Percentiles rank a stretch among this genome's conserved stretches.
Evolutionary conservation across 305 asterid species (phyloP).

Genomic region (Fraxinus greggii): DNA sequence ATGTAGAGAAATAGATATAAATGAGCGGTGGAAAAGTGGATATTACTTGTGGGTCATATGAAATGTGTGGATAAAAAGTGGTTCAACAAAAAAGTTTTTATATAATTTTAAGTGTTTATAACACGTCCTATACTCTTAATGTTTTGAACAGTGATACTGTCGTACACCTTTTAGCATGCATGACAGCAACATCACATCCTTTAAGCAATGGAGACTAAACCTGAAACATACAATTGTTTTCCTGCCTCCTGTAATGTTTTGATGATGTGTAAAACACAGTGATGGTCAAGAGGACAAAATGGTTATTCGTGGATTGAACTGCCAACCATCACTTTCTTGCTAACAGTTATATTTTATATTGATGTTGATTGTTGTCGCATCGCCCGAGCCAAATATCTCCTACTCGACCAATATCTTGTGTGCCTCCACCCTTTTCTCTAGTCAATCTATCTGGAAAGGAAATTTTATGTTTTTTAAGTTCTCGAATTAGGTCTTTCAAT

Average conservation of each 20-base stretch:
- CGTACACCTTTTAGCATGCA: background rate
- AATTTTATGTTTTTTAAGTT: background rate
- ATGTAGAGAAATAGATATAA: background rate
- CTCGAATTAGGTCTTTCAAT: background rate
- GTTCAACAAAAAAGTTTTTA: background rate
- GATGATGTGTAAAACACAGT: background rate
- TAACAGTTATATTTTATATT: background rate
- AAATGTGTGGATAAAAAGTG: background rate
- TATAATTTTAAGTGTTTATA: background rate
- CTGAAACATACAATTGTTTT: background rate
- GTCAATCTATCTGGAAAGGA: background rate
- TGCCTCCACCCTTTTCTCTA: background rate
- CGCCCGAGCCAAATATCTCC: background rate
- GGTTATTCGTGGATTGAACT: background rate
- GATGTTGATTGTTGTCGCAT: background rate
- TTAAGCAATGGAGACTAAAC: background rate
- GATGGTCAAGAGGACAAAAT: background rate
- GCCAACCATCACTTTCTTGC: background rate
- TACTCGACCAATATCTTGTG: background rate
- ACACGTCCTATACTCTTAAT: background rate
- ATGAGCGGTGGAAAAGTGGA: background rate
- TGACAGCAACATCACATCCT: background rate
- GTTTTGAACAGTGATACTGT: background rate
- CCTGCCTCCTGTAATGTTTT: background rate
- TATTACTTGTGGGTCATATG: background rate